Conservation (phyloP, 805 yeast genomes). For the Candida endomychidarum region DNA sequence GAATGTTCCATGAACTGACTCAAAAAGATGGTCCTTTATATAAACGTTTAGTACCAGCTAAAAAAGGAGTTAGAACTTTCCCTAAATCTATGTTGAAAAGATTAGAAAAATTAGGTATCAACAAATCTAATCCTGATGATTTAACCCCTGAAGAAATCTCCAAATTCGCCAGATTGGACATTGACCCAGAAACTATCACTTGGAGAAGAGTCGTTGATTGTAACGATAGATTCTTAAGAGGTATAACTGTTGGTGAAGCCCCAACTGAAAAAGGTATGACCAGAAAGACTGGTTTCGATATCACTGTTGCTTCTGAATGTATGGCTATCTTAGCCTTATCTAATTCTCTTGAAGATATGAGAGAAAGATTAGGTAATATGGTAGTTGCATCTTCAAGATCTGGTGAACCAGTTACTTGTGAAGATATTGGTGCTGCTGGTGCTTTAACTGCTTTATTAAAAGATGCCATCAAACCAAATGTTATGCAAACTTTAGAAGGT, state of each 20-base stretch:
- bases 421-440: constrained; percentile 94
- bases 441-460: constrained; percentile 92
- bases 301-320: constrained; percentile 81
- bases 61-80: constrained; percentile 68
- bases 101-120: constrained; percentile 65
- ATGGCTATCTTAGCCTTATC: constrained; percentile 84
- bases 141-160: constrained; percentile 67
- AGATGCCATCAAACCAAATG: constrained; percentile 93
- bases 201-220: constrained; percentile 85
- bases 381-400: constrained; percentile 68
- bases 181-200: constrained; percentile 77
- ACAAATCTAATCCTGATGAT: constrained; percentile 69
- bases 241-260: constrained; percentile 76
- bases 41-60: constrained; percentile 72
- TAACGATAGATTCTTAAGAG: constrained; percentile 78
- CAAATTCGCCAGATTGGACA: constrained; percentile 66
- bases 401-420: constrained; percentile 86
- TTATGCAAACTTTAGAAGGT: constrained; percentile 97
- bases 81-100: constrained; percentile 67
- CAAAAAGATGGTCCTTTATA: constrained; percentile 66
- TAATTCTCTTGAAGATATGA: constrained; percentile 66
- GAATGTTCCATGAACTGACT: constrained; percentile 92
- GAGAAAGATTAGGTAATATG: constrained; percentile 72
- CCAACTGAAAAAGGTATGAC: constrained; percentile 65
- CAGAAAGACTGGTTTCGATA: constrained; percentile 77